Base-by-base conservation (phyloP, 306 rosid species). In the Vigna mungo region DNA sequence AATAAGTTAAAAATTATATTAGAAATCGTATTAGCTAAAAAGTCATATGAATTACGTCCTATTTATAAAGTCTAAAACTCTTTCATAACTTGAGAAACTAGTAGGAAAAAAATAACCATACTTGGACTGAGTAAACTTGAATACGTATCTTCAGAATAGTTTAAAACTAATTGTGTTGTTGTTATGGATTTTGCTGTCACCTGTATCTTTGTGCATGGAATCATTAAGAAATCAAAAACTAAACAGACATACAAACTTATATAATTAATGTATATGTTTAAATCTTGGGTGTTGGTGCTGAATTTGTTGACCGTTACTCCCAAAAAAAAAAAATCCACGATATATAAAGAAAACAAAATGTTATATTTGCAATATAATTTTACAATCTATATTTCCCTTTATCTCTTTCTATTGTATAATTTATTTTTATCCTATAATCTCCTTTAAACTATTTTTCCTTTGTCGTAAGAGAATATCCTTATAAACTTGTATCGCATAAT, bases 251-350 rank as follows among this genome's bases (percentile, higher is more conserved):
- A 37, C 14, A 52, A 21, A 49, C 37, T 41, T 51, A 6, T 14
- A 2, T 51, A 51, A 7, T 51, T 52, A 9, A 12, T 2, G 52
- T 2, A 25, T 25, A 25, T 25, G 27, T 43, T 37, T 9, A 51
- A 20, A 12, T 27, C 34, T 32, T 75, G 34, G 17, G 58, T 17
- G 3, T 62, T 25, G 46, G 1, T 47, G 51, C 30, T 75, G 1
- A 13, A 21, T 60, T 68, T 67, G 68, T 62, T 55, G 68, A 73
- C 81, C 85, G 49, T 68, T 77, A 54, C 5, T 49, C 5, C 30
- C 0, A 39, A 7, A 39, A 39, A 2, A 41, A 3, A 0, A 27
- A 27, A 6, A 52, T 52, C 2, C 63, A 21, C 11, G 16, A 25
- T 23, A 56, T 23, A 23, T 21, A 54, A 9, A 54, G 9, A 12